Conservation (phyloP, 2,329 filamentous ascomycete species). For the Pseudogymnoascus verrucosus region DNA sequence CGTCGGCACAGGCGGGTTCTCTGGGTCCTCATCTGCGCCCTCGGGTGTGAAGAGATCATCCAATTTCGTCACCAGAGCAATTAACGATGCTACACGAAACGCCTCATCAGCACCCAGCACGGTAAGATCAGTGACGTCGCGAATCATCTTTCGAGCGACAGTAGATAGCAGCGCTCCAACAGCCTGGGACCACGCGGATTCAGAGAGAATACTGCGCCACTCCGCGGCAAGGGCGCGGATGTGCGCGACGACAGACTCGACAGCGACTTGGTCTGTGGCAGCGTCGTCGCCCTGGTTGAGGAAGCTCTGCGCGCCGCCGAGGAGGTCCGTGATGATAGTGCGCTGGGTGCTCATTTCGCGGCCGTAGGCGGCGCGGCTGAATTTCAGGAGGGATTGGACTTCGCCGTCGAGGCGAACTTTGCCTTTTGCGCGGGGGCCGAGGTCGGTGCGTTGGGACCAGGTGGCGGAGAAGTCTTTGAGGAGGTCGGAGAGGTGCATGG, state of each 20-base stretch:
- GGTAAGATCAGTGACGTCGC: conserved; percentile 53
- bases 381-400: conserved; percentile 49
- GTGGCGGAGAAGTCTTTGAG: conserved; percentile 40
- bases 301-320: conserved; percentile 53
- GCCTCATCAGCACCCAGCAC: conserved; percentile 57
- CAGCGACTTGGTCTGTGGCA: conserved; percentile 38
- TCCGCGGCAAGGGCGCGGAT: conserved; percentile 45
- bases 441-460: conserved; percentile 48
- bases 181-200: conserved; percentile 56
- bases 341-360: conserved; percentile 54
- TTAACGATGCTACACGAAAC: conserved; percentile 51
- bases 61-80: conserved; percentile 47
- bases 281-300: conserved; percentile 41
- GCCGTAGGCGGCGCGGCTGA: conserved; percentile 53
- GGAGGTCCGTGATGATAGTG: conserved; percentile 51
- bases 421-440: conserved; percentile 41
- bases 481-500: conserved; percentile 53
- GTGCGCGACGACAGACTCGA: conserved; percentile 45
- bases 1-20: conserved; percentile 38
- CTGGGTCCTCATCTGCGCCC: conserved; percentile 8
- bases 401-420: conserved; percentile 54
- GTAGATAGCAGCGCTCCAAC: conserved; percentile 52
- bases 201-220: conserved; percentile 51
- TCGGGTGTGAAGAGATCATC: conserved; percentile 52
- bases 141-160: conserved; percentile 50